Percentiles rank a stretch among this genome's conserved stretches.
These are phyloP conservation scores for Corchorus capsularis DNA, from an alignment of 345 rosid species.

Conservation along the genomic window DNA sequence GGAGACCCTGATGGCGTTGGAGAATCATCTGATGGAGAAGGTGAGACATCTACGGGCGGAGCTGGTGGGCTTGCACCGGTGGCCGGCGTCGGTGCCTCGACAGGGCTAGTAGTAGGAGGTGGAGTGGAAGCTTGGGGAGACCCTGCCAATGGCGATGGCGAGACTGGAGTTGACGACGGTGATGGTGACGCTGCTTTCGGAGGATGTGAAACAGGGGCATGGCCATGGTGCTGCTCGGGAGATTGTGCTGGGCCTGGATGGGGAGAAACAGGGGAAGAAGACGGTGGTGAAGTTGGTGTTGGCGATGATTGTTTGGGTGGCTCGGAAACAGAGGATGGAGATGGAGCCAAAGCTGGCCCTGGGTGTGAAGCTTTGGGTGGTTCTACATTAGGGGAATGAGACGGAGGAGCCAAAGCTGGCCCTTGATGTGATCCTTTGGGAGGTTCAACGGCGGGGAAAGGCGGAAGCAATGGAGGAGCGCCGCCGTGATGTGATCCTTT, in stretches of 20 bases:
- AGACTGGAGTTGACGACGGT: not conserved
- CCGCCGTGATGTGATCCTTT: not conserved
- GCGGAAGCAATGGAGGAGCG: not conserved
- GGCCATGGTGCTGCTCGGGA: not conserved
- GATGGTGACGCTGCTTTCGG: not conserved
- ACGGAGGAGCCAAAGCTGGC: not conserved
- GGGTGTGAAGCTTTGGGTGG: not conserved
- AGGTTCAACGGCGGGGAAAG: not conserved
- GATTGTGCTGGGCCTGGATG: not conserved
- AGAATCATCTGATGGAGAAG: not conserved
- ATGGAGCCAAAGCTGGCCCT: not conserved
- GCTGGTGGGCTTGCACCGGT: not conserved
- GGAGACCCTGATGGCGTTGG: not conserved
- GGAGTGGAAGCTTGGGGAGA: not conserved
- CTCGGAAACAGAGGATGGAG: not conserved
- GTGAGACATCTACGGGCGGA: not conserved
- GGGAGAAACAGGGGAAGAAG: not conserved
- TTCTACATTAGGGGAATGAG: not conserved
- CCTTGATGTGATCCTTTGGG: not conserved
- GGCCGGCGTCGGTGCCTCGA: not conserved
- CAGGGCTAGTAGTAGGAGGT: not conserved
- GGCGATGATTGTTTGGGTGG: not conserved
- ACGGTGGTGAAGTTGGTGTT: not conserved
- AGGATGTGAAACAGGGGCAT: not conserved
- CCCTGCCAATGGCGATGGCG: not conserved